A percentile compares a stretch with the other conserved stretches of the same genome.
Conservation (phyloP, 768 basidiomycete species). For the Xanthoconium purpureum region DNA sequence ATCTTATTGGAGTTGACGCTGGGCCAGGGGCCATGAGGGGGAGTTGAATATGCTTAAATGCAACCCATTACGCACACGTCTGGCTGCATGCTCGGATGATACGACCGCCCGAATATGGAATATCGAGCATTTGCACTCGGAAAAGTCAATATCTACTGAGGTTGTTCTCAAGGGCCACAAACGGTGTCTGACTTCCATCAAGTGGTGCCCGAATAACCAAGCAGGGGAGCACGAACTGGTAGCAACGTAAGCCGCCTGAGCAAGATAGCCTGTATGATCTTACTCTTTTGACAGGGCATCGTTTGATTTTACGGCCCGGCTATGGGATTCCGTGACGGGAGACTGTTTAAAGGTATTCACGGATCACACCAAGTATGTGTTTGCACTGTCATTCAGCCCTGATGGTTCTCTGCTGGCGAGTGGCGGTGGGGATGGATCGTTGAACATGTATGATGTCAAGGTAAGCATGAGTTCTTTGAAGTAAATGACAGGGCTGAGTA, state of each 20-base stretch:
- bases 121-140: slow-evolving; percentile 44
- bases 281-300: slow-evolving; percentile 50
- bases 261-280: slow-evolving; percentile 1
- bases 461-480: slow-evolving; percentile 41
- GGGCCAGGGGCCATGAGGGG: slow-evolving; percentile 61
- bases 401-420: slow-evolving; percentile 69
- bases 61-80: slow-evolving; percentile 58
- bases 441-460: slow-evolving; percentile 68
- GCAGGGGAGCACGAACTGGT: slow-evolving; percentile 55
- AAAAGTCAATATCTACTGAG: slow-evolving; percentile 18
- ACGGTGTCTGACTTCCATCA: slow-evolving; percentile 60
- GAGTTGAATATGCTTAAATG: slow-evolving; percentile 79
- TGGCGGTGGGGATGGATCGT: slow-evolving; percentile 74
- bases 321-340: slow-evolving; percentile 83
- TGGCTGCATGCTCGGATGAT: slow-evolving; percentile 85
- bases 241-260: slow-evolving; percentile 57
- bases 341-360: slow-evolving; percentile 67
- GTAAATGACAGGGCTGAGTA: slow-evolving; percentile 4
- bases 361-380: slow-evolving; percentile 72
- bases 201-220: slow-evolving; percentile 62
- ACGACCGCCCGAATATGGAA: slow-evolving; percentile 76
- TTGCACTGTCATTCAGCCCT: slow-evolving; percentile 73
- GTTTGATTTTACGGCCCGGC: slow-evolving; percentile 73
- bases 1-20: slow-evolving; percentile 1
- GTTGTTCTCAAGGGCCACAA: slow-evolving; percentile 60